phyloP scores from a whole-genome alignment of 129 eudicot genomes.

The Helianthus tuberosus region DNA sequence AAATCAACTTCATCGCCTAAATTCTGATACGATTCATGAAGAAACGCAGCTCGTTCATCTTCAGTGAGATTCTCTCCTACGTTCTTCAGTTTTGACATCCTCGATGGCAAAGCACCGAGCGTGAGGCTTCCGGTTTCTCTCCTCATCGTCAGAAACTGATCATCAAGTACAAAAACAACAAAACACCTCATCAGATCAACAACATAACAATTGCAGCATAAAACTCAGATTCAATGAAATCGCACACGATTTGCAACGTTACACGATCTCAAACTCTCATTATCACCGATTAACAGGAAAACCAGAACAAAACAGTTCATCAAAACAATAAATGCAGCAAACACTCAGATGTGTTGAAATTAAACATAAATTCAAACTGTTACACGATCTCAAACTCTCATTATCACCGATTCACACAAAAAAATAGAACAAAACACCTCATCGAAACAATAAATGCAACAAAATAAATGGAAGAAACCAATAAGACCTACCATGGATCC shows the following conservation, averaged over 20 bases:
- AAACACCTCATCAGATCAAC: slow-evolving; percentile 12
- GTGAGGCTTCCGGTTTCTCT: slow-evolving; percentile 82
- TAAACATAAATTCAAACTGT: neutral
- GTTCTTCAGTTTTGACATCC: slow-evolving; percentile 85
- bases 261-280: slow-evolving; percentile 15
- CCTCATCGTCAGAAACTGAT: slow-evolving; percentile 76
- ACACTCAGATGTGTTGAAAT: neutral
- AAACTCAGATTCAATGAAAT: slow-evolving; percentile 11
- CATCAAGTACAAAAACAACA: slow-evolving; percentile 6
- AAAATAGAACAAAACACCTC: no score
- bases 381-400: slow-evolving; percentile 15
- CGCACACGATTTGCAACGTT: neutral
- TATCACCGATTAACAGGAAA: neutral
- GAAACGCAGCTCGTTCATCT: slow-evolving; percentile 73
- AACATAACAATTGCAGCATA: neutral
- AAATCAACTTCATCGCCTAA: slow-evolving; percentile 87
- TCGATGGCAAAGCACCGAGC: slow-evolving; percentile 76
- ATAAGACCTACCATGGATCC: no score
- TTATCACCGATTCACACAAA: neutral
- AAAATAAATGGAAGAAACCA: no score
- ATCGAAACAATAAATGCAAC: no score
- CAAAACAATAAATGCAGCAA: no score
- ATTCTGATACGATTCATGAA: slow-evolving; percentile 67
- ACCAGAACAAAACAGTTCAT: no score
- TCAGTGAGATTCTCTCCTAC: slow-evolving; percentile 87